Evolutionary conservation across 768 basidiomycete genomes (phyloP).

Genomic region (Inosperma sp.): DNA sequence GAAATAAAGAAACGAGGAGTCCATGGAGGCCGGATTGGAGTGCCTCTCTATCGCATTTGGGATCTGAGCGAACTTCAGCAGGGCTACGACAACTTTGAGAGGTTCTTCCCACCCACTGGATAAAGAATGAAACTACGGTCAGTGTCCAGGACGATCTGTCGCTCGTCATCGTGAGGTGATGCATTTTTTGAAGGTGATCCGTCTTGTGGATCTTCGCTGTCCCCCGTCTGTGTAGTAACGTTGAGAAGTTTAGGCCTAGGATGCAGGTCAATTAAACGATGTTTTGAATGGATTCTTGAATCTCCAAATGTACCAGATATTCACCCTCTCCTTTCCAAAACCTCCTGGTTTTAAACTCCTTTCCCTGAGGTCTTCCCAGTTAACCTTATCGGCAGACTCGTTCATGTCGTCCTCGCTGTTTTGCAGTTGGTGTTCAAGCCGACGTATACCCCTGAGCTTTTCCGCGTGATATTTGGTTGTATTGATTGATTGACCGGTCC

Average conservation of each 20-base stretch:
- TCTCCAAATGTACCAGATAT: conserved; percentile 54
- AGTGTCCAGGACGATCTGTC: conserved; percentile 84
- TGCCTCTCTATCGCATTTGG: conserved; percentile 38
- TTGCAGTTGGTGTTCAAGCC: conserved; percentile 1
- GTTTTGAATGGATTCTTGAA: not conserved
- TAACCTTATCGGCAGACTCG: conserved; percentile 20
- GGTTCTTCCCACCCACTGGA: conserved; percentile 61
- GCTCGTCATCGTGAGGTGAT: conserved; percentile 66
- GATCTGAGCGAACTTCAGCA: conserved; percentile 16
- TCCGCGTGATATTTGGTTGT: too few species aligned
- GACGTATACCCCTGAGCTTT: too few species aligned
- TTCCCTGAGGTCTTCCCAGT: conserved; percentile 45
- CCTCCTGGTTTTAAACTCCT: conserved; percentile 56
- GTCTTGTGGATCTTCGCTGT: conserved; percentile 10
- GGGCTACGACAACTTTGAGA: not conserved
- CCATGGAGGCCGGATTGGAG: conserved; percentile 65
- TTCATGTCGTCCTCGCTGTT: conserved; percentile 5
- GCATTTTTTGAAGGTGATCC: conserved; percentile 5
- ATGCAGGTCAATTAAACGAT: not conserved
- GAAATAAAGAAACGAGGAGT: conserved; percentile 71
- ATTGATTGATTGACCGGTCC: too few species aligned
- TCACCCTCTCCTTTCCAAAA: conserved; percentile 51
- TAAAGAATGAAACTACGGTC: conserved; percentile 92
- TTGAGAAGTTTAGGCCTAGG: conserved; percentile 28
- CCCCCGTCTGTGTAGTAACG: conserved; percentile 12